Evolutionary conservation across 345 rosid species (phyloP).

Genomic region (Hirschfeldia incana): DNA sequence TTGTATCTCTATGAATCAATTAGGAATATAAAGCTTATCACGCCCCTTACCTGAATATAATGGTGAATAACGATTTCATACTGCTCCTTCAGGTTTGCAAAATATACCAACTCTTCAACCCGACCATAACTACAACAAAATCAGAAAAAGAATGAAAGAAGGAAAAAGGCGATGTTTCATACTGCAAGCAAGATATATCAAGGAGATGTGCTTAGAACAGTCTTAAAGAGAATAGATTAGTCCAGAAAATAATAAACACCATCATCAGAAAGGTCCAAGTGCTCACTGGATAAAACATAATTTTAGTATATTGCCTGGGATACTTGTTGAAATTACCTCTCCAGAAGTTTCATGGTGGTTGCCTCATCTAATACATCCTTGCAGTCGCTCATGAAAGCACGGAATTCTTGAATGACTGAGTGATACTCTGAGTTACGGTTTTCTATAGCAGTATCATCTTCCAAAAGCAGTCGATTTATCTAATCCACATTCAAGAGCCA

Average conservation of each 20-base stretch:
- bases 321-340: slow-evolving; percentile 57
- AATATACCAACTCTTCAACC: slow-evolving; percentile 94
- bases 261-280: slow-evolving; percentile 8
- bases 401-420: slow-evolving; percentile 76
- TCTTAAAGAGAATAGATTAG: slow-evolving; percentile 13
- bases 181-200: slow-evolving; percentile 1
- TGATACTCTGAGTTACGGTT: slow-evolving; percentile 81
- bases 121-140: slow-evolving; percentile 80
- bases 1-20: slow-evolving; percentile 16
- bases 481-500: slow-evolving; percentile 24
- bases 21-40: slow-evolving; percentile 16
- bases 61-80: slow-evolving; percentile 88
- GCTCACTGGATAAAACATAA: slow-evolving; percentile 7
- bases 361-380: slow-evolving; percentile 97
- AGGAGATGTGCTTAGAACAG: slow-evolving; percentile 13
- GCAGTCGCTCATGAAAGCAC: slow-evolving; percentile 95
- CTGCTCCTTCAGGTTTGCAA: slow-evolving; percentile 93
- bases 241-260: slow-evolving; percentile 3
- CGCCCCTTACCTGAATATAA: slow-evolving; percentile 73
- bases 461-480: slow-evolving; percentile 92
- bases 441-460: slow-evolving; percentile 87
- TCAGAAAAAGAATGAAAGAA: slow-evolving; percentile 15
- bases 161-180: neutral
- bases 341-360: slow-evolving; percentile 95
- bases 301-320: neutral